Base-by-base conservation (phyloP, 1,139 yeast genomes). In the Saccharomycopsis crataegensis region DNA sequence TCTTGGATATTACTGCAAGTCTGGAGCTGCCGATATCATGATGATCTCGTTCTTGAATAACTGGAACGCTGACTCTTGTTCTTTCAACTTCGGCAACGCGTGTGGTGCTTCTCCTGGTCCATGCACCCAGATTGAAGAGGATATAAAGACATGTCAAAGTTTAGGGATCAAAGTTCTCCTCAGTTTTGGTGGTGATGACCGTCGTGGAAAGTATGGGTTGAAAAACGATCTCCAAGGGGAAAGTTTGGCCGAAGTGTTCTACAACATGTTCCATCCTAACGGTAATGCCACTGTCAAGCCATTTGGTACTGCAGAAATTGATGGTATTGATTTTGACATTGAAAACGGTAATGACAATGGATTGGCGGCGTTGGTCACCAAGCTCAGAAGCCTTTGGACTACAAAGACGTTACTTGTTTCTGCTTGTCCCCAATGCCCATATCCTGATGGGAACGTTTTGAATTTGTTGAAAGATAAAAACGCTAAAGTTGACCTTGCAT, bases 401-500 rank as follows among this genome's bases (percentile, higher is more conserved):
- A 74, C 86, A 28, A 83, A 80, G 67, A 64, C 69, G 16, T 91
- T 86, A 71, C 89, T 86, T 67, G 72, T 91, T 50, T 80, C 96
- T 52, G 96, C 97, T 59, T 96, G 98, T 60, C 98, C 98, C 32
- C 98, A 93, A 73, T 91, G 98, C 72, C 87, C 85, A 17, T 88
- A 83, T 66, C 98, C 98, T 28, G 98, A 91, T 71, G 88, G 84
- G 6, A 80, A 86, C 48, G 82, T 86, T 47, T 95, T 95, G 58
- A 79, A 82, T 54, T 70, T 86, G 43, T 70, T 91, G 62, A 71
- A 73, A 32, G 71, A 77, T 44, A 71, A 73, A 31, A 70, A 77
- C 44, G 80, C 88, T 17, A 74, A 79, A 45, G 73, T 91, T 59
- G 98, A 91, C 69, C 88, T 85, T 68, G 93, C 93, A 1, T 89